Base-by-base conservation (phyloP, 441 rosid genomes). In the Manihot esculenta region DNA sequence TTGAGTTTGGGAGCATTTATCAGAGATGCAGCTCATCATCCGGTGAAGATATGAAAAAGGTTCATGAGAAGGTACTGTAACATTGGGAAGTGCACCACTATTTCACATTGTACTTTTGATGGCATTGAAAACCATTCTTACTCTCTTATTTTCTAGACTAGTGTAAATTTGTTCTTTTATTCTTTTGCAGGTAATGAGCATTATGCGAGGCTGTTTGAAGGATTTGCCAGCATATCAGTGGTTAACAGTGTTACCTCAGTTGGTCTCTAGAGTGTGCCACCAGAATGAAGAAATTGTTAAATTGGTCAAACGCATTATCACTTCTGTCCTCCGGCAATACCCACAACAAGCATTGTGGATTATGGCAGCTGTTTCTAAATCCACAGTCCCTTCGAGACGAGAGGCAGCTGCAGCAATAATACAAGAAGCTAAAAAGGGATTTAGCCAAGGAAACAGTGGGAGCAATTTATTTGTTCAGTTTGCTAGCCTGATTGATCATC, bases 191-290 rank as follows among this genome's bases (percentile, higher is more conserved):
- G 92, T 93, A 57, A 87, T 85, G 85, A 84, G 90, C 79, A 87
- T 92, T 77, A 87, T 96, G 86, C 82, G 96, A 71, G 98, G 97
- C 73, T 94, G 97, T 87, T 83, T 92, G 81, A 96, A 96, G 84
- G 99, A 96, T 84, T 87, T 96, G 82, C 99, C 99, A 26, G 82
- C 97, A 50, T 88, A 92, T 78, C 97, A 93, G 76, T 92, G 99
- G 99, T 85, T 96, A 81, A 85, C 97, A 27, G 96, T 93, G 64
- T 75, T 96, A 83, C 98, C 99, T 72, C 99, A 93, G 75, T 81
- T 96, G 80, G 99, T 93, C 78, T 96, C 99, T 74, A 88, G 99
- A 81, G 93, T 96, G 79, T 93, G 98, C 83, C 99, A 96, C 80
- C 98, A 96, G 79, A 96, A 94, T 76, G 95, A 83, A 75, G 98